Evolutionary conservation across 345 rosid species (phyloP).

Genomic region (Pelargonium nanum): DNA sequence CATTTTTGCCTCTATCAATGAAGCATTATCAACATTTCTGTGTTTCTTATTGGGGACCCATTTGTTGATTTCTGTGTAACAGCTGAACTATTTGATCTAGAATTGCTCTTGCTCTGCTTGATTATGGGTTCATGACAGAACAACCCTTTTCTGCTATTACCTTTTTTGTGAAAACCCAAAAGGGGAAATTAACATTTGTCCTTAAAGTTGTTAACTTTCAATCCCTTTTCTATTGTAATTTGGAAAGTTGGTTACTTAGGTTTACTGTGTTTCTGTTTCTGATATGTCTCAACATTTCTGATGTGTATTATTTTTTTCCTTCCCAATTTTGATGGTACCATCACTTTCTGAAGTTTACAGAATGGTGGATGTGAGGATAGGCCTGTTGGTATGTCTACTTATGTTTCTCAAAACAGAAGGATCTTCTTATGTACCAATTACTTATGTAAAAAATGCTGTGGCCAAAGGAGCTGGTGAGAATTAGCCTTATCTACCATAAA

Average conservation of each 20-base stretch:
- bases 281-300: too few species aligned
- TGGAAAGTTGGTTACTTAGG: not conserved
- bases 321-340: not conserved
- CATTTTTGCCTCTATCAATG: too few species aligned
- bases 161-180: too few species aligned
- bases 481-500: not conserved
- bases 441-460: slow-evolving; percentile 51
- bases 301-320: too few species aligned
- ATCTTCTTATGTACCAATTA: slow-evolving; percentile 36
- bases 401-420: slow-evolving; percentile 30
- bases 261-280: too few species aligned
- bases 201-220: too few species aligned
- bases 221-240: too few species aligned
- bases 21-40: too few species aligned
- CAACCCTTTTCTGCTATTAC: too few species aligned
- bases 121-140: not conserved
- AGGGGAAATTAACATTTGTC: too few species aligned
- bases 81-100: not conserved
- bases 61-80: not conserved
- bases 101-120: not conserved
- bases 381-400: slow-evolving; percentile 28
- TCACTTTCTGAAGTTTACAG: slow-evolving; percentile 18
- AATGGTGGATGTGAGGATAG: slow-evolving; percentile 39
- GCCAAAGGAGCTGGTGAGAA: slow-evolving; percentile 80
- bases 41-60: not conserved